Evolutionary conservation across 371 early-diverging fungal genomes (phyloP).

Genomic region (Smittium culicis): DNA sequence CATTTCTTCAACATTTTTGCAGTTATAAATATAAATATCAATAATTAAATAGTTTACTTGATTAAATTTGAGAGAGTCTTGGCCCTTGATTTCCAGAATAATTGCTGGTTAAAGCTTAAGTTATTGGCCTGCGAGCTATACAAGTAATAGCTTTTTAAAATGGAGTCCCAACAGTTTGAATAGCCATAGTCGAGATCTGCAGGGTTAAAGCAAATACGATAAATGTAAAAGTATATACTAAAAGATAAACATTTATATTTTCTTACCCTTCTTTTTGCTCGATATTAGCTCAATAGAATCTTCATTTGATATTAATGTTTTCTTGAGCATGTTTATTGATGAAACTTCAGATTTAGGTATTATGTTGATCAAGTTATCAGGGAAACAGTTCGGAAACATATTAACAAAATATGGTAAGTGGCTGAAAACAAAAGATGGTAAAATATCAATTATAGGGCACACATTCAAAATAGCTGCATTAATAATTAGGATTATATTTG

Average conservation of each 20-base stretch:
- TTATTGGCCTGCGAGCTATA: no score
- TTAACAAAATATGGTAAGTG: slow-evolving; percentile 57
- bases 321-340: slow-evolving; percentile 23
- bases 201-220: no score
- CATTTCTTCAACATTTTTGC: no score
- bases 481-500: slow-evolving; percentile 48
- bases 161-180: no score
- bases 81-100: no score
- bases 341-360: slow-evolving; percentile 20
- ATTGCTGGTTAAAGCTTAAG: no score
- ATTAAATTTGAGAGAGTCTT: no score
- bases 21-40: no score
- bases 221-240: no score
- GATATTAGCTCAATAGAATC: not conserved
- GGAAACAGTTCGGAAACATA: slow-evolving; percentile 38
- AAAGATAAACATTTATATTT: not conserved
- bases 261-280: not conserved
- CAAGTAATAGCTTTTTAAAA: no score
- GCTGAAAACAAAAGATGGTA: slow-evolving; percentile 53
- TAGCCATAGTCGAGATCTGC: no score
- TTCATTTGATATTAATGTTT: slow-evolving; percentile 11
- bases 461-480: slow-evolving; percentile 44
- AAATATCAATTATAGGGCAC: slow-evolving; percentile 29
- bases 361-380: slow-evolving; percentile 13
- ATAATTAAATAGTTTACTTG: no score